These are phyloP conservation scores for Turnera subulata DNA, from an alignment of 345 rosid species.

Conservation along the genomic window DNA sequence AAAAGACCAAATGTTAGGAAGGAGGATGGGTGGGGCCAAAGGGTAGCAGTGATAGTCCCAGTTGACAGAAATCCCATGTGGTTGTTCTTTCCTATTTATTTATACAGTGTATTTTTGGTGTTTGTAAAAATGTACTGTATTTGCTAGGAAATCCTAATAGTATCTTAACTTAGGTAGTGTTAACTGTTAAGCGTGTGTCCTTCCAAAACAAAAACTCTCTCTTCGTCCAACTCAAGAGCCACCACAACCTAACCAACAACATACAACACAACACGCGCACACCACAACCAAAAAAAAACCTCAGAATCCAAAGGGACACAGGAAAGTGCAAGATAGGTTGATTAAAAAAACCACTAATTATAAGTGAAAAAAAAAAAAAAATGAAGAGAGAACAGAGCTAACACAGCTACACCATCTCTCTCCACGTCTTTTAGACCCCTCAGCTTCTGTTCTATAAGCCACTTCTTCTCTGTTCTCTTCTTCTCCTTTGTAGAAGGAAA, in stretches of 20 bases:
- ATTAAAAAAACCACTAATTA: not conserved
- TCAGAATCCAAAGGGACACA: constrained; percentile 11
- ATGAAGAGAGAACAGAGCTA: too few relatives aligned
- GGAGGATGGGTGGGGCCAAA: constrained; percentile 17
- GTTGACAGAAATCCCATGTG: constrained; percentile 3
- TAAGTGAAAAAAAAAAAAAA: not conserved
- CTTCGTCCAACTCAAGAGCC: constrained; percentile 46
- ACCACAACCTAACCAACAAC: constrained; percentile 23
- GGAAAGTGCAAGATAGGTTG: constrained; percentile 1
- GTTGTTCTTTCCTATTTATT: too few relatives aligned
- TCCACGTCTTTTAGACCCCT: not conserved
- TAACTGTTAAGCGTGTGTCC: constrained; percentile 14
- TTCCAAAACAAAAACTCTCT: constrained; percentile 28
- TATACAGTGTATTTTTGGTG: too few relatives aligned
- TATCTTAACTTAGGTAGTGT: not conserved
- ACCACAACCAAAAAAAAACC: constrained; percentile 20
- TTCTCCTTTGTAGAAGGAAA: constrained; percentile 14
- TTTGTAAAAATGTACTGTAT: too few relatives aligned
- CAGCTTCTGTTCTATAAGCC: not conserved
- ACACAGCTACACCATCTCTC: constrained; percentile 6
- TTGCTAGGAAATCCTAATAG: too few relatives aligned
- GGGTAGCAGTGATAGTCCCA: constrained; percentile 7
- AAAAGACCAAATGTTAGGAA: constrained; percentile 13
- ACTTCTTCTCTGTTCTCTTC: not conserved
- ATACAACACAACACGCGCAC: constrained; percentile 7